Evolutionary conservation across 139 green algal genomes (phyloP).

Genomic region (Trebouxia sp.): DNA sequence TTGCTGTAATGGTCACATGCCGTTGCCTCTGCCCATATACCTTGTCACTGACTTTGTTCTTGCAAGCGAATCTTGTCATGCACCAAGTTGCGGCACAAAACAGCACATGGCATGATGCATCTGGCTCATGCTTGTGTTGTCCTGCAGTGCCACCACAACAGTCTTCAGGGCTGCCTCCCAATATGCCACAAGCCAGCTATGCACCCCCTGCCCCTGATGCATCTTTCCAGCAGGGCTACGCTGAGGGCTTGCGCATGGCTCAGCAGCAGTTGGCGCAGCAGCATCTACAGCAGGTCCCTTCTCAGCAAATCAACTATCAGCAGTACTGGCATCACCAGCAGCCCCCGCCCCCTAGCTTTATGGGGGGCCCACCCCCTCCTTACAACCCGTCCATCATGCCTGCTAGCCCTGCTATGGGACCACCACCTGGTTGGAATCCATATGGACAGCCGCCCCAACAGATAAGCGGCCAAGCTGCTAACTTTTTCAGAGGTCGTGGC

Average conservation of each 20-base stretch:
- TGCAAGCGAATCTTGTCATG: no score
- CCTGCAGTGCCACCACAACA: not conserved
- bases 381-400: conserved; percentile 23
- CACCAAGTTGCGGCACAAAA: no score
- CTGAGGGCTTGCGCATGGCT: not conserved
- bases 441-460: conserved; percentile 8
- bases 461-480: not conserved
- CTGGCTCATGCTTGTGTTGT: no score
- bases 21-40: no score
- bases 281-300: conserved; percentile 10
- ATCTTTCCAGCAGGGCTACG: conserved; percentile 9
- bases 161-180: not conserved
- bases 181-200: not conserved
- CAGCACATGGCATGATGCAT: no score
- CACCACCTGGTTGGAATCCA: not conserved
- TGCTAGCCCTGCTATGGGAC: conserved; percentile 6
- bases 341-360: not conserved
- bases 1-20: no score
- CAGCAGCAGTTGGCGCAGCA: conserved; percentile 24
- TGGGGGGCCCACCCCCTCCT: not conserved
- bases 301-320: conserved; percentile 7
- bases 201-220: not conserved
- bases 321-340: conserved; percentile 18
- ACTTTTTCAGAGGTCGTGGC: not conserved
- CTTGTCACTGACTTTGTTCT: no score